Conservation (phyloP, 2,329 filamentous ascomycete genomes). For the Penicillium sp. region DNA sequence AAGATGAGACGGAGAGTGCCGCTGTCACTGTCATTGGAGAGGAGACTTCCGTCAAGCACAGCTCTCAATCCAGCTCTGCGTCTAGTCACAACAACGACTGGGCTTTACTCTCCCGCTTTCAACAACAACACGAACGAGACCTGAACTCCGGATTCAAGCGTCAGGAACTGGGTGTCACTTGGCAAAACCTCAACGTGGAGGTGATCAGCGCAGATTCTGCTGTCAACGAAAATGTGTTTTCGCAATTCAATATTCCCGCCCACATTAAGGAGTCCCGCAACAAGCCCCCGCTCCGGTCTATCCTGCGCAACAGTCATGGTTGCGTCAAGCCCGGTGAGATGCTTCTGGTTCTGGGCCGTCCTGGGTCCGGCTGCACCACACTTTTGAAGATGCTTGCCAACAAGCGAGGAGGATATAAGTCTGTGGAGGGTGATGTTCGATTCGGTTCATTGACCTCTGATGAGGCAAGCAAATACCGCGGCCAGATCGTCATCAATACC, state of each 20-base stretch:
- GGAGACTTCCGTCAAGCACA: constrained; percentile 16
- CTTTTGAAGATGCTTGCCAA: constrained; percentile 69
- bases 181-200: constrained; percentile 62
- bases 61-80: not conserved
- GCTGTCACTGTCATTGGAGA: constrained; percentile 26
- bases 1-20: constrained; percentile 19
- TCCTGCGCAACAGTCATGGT: constrained; percentile 56
- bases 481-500: constrained; percentile 58
- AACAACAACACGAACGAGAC: constrained; percentile 44
- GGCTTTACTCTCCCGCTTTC: constrained; percentile 52
- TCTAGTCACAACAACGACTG: constrained; percentile 46
- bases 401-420: constrained; percentile 58
- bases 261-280: constrained; percentile 52
- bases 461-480: constrained; percentile 50
- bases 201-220: constrained; percentile 61
- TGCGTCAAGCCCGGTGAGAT: constrained; percentile 73
- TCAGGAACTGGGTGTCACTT: constrained; percentile 61
- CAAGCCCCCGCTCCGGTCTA: constrained; percentile 61
- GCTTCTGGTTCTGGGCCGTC: constrained; percentile 67
- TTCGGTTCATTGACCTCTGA: constrained; percentile 50
- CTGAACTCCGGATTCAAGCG: constrained; percentile 46
- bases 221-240: constrained; percentile 63
- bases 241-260: constrained; percentile 56
- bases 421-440: constrained; percentile 58
- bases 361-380: constrained; percentile 69